These are phyloP conservation scores for Verticillium tricorpus DNA, from an alignment of 2,329 filamentous ascomycete genomes.

Conservation along the genomic window DNA sequence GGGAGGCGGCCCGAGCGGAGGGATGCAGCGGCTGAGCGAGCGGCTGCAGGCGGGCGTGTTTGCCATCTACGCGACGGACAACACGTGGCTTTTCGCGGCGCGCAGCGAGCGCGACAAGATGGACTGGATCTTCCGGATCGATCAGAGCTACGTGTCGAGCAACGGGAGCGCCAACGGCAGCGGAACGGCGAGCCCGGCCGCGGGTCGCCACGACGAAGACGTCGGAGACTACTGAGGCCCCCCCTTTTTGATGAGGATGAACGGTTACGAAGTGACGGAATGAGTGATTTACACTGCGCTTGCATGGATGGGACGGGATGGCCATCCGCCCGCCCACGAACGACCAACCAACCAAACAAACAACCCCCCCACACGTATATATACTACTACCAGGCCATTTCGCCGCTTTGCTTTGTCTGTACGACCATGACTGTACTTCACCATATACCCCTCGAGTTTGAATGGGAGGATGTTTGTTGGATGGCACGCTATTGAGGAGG, in stretches of 20 bases:
- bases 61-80: slow-evolving; percentile 89
- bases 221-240: slow-evolving; percentile 6
- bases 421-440: neutral
- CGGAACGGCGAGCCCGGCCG: slow-evolving; percentile 30
- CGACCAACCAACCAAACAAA: neutral
- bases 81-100: slow-evolving; percentile 92
- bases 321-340: neutral
- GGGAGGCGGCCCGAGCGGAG: slow-evolving; percentile 29
- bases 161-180: slow-evolving; percentile 36
- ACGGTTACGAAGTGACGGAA: neutral
- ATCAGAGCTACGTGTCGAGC: slow-evolving; percentile 65
- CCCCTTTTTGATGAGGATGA: neutral
- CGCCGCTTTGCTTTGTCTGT: neutral
- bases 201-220: slow-evolving; percentile 2
- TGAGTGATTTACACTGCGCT: neutral
- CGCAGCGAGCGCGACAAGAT: slow-evolving; percentile 87
- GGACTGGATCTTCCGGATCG: slow-evolving; percentile 94
- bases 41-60: slow-evolving; percentile 71
- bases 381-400: neutral
- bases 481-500: neutral
- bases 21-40: slow-evolving; percentile 51
- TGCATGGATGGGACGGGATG: neutral
- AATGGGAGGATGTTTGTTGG: neutral
- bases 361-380: neutral
- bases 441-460: slow-evolving; percentile 2